phyloP scores from a whole-genome alignment of 2,329 filamentous ascomycete species.

The Colletotrichum agaves region DNA sequence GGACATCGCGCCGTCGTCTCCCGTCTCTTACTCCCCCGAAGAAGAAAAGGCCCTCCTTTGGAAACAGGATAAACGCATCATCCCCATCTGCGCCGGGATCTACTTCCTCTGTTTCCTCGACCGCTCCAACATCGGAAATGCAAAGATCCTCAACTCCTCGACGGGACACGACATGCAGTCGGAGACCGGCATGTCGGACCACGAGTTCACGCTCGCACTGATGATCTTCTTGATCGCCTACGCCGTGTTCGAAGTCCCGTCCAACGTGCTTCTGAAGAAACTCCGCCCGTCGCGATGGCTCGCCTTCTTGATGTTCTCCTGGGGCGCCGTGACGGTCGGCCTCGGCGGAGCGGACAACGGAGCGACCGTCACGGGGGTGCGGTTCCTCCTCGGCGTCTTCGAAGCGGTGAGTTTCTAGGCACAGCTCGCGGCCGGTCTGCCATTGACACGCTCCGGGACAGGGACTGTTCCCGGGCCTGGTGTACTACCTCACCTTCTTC shows the following conservation, averaged over 20 bases:
- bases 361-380: constrained; percentile 49
- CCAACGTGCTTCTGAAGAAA: constrained; percentile 51
- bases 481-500: constrained; percentile 56
- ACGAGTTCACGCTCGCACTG: constrained; percentile 69
- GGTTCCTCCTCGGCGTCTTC: constrained; percentile 54
- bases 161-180: constrained; percentile 70
- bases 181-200: constrained; percentile 69
- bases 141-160: constrained; percentile 71
- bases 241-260: constrained; percentile 53
- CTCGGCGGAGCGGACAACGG: constrained; percentile 52
- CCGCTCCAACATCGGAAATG: constrained; percentile 76
- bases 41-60: constrained; percentile 56
- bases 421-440: too few relatives aligned
- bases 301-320: constrained; percentile 49
- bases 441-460: too few relatives aligned
- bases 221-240: constrained; percentile 66
- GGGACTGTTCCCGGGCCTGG: constrained; percentile 54
- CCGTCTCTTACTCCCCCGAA: neutral
- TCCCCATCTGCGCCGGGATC: constrained; percentile 71
- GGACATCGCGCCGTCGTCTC: neutral
- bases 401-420: constrained; percentile 44
- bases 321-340: constrained; percentile 52
- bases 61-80: constrained; percentile 71
- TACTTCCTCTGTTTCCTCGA: constrained; percentile 77
- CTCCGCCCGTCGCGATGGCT: constrained; percentile 50